Evolutionary conservation across 129 eudicot genomes (phyloP).

Genomic region (Calendula officinalis): DNA sequence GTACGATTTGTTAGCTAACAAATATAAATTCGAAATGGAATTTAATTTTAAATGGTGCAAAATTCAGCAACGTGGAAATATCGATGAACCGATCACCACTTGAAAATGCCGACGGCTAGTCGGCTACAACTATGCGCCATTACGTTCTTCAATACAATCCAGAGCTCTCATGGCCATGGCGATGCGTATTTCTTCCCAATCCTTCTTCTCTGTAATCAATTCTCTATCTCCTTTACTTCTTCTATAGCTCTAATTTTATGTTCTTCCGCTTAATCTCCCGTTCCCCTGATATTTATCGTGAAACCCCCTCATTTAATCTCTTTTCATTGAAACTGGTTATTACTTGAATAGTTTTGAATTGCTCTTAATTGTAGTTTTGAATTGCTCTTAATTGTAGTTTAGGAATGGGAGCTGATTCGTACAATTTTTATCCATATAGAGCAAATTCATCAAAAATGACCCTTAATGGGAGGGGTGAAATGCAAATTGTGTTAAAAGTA

Average conservation of each 20-base stretch:
- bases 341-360: conserved; percentile 7
- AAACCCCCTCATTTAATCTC: conserved; percentile 3
- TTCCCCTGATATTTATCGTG: neutral
- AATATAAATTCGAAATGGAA: neutral
- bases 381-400: too few relatives aligned
- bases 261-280: neutral
- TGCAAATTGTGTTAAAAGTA: too few relatives aligned
- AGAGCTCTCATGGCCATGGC: conserved; percentile 29
- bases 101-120: conserved; percentile 9
- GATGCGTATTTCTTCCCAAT: conserved; percentile 30
- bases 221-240: neutral
- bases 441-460: too few relatives aligned
- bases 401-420: too few relatives aligned
- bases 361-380: conserved; percentile 5
- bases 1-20: too few relatives aligned
- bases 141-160: neutral
- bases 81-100: conserved; percentile 8
- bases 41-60: conserved; percentile 21
- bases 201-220: conserved; percentile 24
- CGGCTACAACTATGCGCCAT: neutral
- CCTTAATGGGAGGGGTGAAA: too few relatives aligned
- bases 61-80: conserved; percentile 17
- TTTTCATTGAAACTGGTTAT: neutral
- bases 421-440: too few relatives aligned
- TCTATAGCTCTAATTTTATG: neutral